Evolutionary conservation across 139 green algal species (phyloP), one percentile per base, ranked within the genome.

Genomic region (Ulvella scutata): DNA sequence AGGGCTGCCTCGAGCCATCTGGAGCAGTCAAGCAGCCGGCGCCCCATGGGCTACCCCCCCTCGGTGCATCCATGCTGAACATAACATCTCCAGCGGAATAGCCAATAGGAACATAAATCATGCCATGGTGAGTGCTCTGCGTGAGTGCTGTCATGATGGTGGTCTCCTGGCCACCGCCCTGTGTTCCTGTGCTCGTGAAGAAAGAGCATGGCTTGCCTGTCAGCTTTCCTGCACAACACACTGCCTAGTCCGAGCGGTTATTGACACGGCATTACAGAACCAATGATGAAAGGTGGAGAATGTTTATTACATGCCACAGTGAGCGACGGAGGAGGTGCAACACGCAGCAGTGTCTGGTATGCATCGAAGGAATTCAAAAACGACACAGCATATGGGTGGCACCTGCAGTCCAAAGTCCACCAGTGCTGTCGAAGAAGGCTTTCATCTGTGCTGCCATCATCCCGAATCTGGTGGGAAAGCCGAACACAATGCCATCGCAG

Each of bases 41-140:
- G n/a, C 90, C 90, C 77, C 82, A 94, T 3, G 87, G 21, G 36
- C 76, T 84, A 44, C 90, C 90, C 34, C 89, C 92, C 35, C 85
- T 86, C 23, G 87, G 77, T 38, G 82, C 80, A 10, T 81, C 75
- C 60, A 80, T 39, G 38, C 43, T 43, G 43, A 72, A 78, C 31
- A 79, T 20, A 59, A 34, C 72, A 34, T 51, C 28, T 23, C 83
- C 83, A 13, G 82, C 78, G 43, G 33, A 79, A 74, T 89, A 93
- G 43, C 90, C 90, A 3, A 82, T 29, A 0, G 90, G 88, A 39
- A 96, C 88, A 61, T 80, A 96, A 72, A 95, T 87, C 87, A 96
- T 96, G 75, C 90, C 90, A 60, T 96, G 90, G 76, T 93, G 87
- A 2, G 80, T 80, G n/a, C 92, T 78, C 77, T 93, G 84, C 13